Evolutionary conservation across 805 yeast species (phyloP).

Genomic region (Grigorovia transvaalensis): DNA sequence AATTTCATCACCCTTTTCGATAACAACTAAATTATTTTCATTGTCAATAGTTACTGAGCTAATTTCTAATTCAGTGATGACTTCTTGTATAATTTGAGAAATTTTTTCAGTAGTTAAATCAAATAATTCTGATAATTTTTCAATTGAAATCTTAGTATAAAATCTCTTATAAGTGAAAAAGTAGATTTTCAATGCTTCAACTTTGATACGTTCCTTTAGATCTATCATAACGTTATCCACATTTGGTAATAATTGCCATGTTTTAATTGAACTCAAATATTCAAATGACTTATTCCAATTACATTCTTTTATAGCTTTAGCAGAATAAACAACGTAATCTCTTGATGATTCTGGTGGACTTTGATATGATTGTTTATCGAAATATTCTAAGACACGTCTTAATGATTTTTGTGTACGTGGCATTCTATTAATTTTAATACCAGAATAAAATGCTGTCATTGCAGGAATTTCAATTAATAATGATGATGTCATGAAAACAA

Average conservation of each 20-base stretch:
- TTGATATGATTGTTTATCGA: conserved; percentile 86
- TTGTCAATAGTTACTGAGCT: conserved; percentile 54
- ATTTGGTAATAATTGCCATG: conserved; percentile 78
- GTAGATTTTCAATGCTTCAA: conserved; percentile 88
- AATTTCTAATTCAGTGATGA: conserved; percentile 71
- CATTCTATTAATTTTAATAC: conserved; percentile 53
- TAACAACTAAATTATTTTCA: conserved; percentile 48
- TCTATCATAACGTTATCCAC: conserved; percentile 55
- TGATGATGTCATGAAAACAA: conserved; percentile 84
- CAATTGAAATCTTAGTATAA: conserved; percentile 63
- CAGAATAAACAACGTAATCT: conserved; percentile 88
- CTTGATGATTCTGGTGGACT: conserved; percentile 97
- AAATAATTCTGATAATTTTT: conserved; percentile 55
- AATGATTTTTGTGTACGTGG: conserved; percentile 63
- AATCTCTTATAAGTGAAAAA: conserved; percentile 72
- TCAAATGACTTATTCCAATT: conserved; percentile 77
- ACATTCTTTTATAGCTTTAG: conserved; percentile 77
- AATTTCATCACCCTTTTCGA: conserved; percentile 69
- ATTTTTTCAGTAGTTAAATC: conserved; percentile 49
- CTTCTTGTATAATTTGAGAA: conserved; percentile 53
- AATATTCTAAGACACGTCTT: conserved; percentile 82
- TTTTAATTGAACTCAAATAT: conserved; percentile 45
- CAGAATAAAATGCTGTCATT: conserved; percentile 58
- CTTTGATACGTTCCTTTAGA: conserved; percentile 70
- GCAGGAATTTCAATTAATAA: conserved; percentile 86